These are phyloP conservation scores for Lentinula lateritia DNA, from an alignment of 768 basidiomycete species.

Conservation along the genomic window DNA sequence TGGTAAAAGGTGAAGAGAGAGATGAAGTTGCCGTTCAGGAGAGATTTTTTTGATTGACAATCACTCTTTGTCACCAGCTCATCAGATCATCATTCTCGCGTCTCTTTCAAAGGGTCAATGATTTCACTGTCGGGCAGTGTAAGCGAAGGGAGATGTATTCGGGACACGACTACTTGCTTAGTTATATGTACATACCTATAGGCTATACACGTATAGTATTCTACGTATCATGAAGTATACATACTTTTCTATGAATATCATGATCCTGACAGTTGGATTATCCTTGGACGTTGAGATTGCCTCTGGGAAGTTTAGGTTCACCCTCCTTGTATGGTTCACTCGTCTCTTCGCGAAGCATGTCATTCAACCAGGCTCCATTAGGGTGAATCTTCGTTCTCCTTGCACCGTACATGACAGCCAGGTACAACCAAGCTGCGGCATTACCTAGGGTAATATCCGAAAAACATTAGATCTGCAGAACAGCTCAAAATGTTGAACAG, in stretches of 20 bases:
- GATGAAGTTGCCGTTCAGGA: background rate
- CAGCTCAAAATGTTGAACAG: background rate
- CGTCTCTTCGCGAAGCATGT: slow-evolving; percentile 71
- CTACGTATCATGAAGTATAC: background rate
- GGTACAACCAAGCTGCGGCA: slow-evolving; percentile 43
- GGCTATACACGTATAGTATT: background rate
- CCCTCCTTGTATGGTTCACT: slow-evolving; percentile 59
- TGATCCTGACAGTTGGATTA: slow-evolving; percentile 15
- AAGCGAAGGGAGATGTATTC: background rate
- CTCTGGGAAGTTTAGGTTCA: slow-evolving; percentile 72
- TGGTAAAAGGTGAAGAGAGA: background rate
- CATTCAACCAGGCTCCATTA: slow-evolving; percentile 81
- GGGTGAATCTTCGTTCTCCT: slow-evolving; percentile 76
- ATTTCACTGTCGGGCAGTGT: background rate
- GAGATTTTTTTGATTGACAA: background rate
- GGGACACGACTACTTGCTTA: background rate
- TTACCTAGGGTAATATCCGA: background rate
- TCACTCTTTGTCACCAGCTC: background rate
- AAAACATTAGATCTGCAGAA: background rate
- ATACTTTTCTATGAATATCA: background rate
- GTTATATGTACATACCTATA: background rate
- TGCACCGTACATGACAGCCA: slow-evolving; percentile 69
- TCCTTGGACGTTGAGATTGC: slow-evolving; percentile 51
- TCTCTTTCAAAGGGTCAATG: background rate
- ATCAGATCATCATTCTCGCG: background rate